Evolutionary conservation across 495 filamentous ascomycete species (phyloP).

Genomic region (Aspergillus olivimuriae): DNA sequence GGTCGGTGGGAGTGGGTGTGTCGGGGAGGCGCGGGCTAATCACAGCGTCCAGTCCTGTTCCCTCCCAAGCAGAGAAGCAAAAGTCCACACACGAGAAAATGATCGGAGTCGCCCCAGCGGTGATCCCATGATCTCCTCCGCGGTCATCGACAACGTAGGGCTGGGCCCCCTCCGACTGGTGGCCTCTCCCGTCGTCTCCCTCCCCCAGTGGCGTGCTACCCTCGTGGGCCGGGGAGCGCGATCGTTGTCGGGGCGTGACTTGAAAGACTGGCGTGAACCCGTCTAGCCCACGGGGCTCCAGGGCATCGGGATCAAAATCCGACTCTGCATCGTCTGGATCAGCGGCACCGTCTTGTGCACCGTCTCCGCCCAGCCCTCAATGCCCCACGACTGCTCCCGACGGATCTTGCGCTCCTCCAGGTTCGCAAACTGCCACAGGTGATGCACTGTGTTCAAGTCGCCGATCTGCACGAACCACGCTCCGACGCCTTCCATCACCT

Average conservation of each 20-base stretch:
- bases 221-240: no score
- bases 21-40: no score
- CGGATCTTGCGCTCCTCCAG: conserved; percentile 87
- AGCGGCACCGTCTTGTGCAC: conserved; percentile 98
- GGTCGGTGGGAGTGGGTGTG: no score
- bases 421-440: conserved; percentile 97
- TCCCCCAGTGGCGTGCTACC: no score
- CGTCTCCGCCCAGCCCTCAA: conserved; percentile 95
- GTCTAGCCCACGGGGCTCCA: conserved; percentile 84
- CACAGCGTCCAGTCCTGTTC: no score
- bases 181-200: no score
- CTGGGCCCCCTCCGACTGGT: no score
- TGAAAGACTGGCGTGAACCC: not conserved
- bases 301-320: conserved; percentile 88
- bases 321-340: conserved; percentile 92
- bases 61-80: no score
- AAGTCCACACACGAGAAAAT: no score
- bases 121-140: no score
- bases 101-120: no score
- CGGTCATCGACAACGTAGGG: no score
- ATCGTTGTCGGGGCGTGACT: not conserved
- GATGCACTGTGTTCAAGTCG: conserved; percentile 94
- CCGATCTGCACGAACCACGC: conserved; percentile 99
- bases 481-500: conserved; percentile 98
- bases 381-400: conserved; percentile 89